phyloP scores from a whole-genome alignment of 2,329 filamentous ascomycete genomes.

The Paecilomyces sp. region DNA sequence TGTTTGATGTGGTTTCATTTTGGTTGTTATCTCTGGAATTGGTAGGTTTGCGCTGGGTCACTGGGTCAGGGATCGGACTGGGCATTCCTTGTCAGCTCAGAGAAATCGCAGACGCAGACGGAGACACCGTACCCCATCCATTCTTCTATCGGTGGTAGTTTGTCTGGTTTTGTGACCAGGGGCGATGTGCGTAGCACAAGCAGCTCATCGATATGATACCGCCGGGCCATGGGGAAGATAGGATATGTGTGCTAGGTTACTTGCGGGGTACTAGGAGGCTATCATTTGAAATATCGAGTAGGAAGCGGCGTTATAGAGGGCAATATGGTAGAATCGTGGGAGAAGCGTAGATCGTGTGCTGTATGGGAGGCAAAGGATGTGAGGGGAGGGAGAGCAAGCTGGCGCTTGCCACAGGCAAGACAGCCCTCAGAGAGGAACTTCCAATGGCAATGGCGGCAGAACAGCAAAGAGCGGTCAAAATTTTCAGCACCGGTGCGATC shows the following conservation, averaged over 20 bases:
- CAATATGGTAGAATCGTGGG: neutral
- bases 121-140: conserved; percentile 77
- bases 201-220: conserved; percentile 72
- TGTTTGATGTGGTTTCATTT: conserved; percentile 22
- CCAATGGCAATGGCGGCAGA: neutral
- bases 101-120: conserved; percentile 5
- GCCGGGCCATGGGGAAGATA: conserved; percentile 35
- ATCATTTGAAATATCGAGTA: conserved; percentile 7
- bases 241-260: conserved; percentile 8
- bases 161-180: conserved; percentile 70
- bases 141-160: conserved; percentile 76
- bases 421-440: neutral
- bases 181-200: conserved; percentile 72
- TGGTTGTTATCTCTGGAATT: conserved; percentile 27
- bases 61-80: conserved; percentile 36
- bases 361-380: neutral
- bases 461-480: neutral
- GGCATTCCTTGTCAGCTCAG: conserved; percentile 14
- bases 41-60: conserved; percentile 30
- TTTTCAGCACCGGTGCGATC: neutral
- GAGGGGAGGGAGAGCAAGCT: neutral
- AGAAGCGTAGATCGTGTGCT: neutral
- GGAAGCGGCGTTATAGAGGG: neutral
- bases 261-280: conserved; percentile 12
- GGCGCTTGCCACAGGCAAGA: neutral